Base-by-base conservation (phyloP, 2,329 filamentous ascomycete genomes). In the Paraphaeosphaeria minitans region DNA sequence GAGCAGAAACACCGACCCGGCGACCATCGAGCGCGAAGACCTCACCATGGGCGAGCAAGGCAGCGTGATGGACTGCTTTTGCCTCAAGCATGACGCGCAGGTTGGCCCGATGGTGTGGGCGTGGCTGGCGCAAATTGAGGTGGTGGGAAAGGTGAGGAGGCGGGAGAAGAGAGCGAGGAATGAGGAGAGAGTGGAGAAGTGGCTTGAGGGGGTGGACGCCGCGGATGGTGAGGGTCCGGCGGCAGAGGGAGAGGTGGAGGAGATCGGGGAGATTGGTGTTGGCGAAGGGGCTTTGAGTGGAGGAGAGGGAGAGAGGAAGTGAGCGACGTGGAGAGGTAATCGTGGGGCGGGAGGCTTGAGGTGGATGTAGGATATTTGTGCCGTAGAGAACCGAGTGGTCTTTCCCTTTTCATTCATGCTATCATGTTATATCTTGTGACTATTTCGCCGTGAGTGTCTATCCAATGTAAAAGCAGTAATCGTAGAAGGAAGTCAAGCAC, bases 401-500 rank as follows among this genome's bases (percentile, higher is more conserved):
- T 43, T 22, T 22, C 41, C 41, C 22, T 22, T 9, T 43, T 43
- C 41, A 4, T 22, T n/a, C 16, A 5, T n/a, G 5, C 37, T n/a
- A n/a, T 39, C 6, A 7, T 22, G 7, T 13, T 39, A 4, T 22
- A 12, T 43, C 19, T 10, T 22, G n/a, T 43, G 7, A 22, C 19
- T 22, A n/a, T n/a, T 4, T 4, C 7, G 37, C 43, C 4, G 27
- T 16, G 16, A 6, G 13, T n/a, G 16, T 16, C 13, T 27, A 46
- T 6, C 43, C 43, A 29, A 22, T 46, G 13, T 63, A 63, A 39
- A 57, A 59, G 31, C 58, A 53, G 58, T 61, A 10, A 58, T 56
- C 48, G 58, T 56, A 24, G 61, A 63, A 39, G 41, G 56, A 33
- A 21, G 58, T 63, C 8, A 51, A 53, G 12, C 58, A 56, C 43